Conservation (phyloP, 352 stramenopile genomes). For the Hyaloperonospora arabidopsidis region DNA sequence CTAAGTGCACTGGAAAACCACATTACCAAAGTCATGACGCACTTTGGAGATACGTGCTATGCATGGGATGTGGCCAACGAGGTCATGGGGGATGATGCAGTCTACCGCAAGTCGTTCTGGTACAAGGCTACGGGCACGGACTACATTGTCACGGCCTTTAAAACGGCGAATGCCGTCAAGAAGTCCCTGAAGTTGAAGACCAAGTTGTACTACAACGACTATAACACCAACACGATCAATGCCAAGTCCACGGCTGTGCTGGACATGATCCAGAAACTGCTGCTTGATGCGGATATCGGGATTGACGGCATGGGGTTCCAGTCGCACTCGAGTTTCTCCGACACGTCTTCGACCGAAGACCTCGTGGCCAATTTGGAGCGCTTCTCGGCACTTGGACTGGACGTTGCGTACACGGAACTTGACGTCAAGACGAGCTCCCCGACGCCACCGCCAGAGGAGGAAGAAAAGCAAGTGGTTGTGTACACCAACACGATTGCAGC, state of each 20-base stretch:
- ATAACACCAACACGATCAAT: constrained; percentile 29
- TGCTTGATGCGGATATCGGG: constrained; percentile 8
- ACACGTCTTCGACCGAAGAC: constrained; percentile 10
- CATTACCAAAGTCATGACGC: constrained; percentile 27
- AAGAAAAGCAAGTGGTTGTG: constrained; percentile 11
- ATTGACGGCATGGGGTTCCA: constrained; percentile 25
- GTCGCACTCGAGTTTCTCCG: constrained; percentile 11
- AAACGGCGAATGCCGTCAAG: constrained; percentile 23
- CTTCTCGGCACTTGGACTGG: constrained; percentile 23
- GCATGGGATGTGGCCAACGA: constrained; percentile 33
- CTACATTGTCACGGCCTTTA: constrained; percentile 27
- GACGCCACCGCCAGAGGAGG: constrained; percentile 8
- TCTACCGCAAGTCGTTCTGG: constrained; percentile 26
- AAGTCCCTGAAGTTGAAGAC: constrained; percentile 20
- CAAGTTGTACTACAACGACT: constrained; percentile 29
- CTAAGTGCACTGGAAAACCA: constrained; percentile 26
- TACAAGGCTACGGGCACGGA: constrained; percentile 30
- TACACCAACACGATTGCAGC: constrained; percentile 22
- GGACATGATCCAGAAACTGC: constrained; percentile 18
- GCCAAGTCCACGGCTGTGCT: constrained; percentile 24
- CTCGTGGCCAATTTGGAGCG: constrained; percentile 18
- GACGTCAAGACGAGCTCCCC: constrained; percentile 18
- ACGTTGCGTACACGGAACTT: constrained; percentile 24
- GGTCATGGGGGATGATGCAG: constrained; percentile 25
- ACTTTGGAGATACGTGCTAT: constrained; percentile 28